Base-by-base conservation (phyloP, 495 filamentous ascomycete genomes). In the Cudoniella acicularis region DNA sequence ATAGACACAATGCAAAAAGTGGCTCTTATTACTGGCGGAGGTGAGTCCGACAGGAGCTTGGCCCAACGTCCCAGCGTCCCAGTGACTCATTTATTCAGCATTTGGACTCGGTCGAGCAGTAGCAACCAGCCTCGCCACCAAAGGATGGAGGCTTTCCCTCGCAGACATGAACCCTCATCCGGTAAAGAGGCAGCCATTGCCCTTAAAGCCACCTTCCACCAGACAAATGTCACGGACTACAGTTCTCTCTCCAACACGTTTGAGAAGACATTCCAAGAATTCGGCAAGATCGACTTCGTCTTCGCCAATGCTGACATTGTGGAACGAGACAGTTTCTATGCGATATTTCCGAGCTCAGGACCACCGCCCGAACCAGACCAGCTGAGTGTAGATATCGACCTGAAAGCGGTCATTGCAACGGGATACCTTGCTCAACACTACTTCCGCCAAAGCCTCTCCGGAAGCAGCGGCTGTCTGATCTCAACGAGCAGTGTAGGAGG, bases 301-400 rank as follows among this genome's bases (percentile, higher is more conserved):
- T 75, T 76, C 50, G 72, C 73, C 13, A 77, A 77, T 61, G 75
- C 75, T 0, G 75, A 73, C 6, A 68, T 76, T 22, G 70, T 70
- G 16, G 73, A 75, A 54, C 70, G 62, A 46, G 71, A 71, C 2
- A 65, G 48, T 20, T 56, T 76, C 30, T 61, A 73, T 22, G 59
- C 65, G 2, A 0, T 36, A 13, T 36, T 36, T 13, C 30, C 30
- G 30, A 36, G 13, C 30, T 62, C 62, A 10, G 67, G 27, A 17
- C 59, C 60, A 2, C 73, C 69, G 13, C 52, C 57, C 2, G 72
- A 73, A 54, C 72, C 69, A 49, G 64, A 70, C 26, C 62, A 72
- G 24, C 61, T 63, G 30, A 36, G 30, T 36, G 30, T 47, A 4
- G 43, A 76, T 66, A 68, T 75, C 23, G 76, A 76, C 60, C 57